These are phyloP conservation scores for Planoprotostelium fungivorum DNA, from an alignment of 78 protist species.

Conservation along the genomic window DNA sequence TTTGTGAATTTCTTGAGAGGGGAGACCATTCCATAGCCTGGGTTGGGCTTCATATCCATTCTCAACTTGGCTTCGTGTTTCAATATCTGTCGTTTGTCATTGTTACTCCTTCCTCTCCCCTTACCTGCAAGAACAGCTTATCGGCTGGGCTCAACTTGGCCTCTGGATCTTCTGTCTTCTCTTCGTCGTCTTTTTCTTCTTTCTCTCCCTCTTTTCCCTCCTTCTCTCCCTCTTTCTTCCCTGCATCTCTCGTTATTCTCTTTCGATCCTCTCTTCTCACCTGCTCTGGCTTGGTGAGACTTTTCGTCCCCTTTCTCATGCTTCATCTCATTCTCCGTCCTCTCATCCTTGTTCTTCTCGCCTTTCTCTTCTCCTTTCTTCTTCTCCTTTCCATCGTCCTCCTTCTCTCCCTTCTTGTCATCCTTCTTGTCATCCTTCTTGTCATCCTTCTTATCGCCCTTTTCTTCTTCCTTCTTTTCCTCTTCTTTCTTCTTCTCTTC, in stretches of 20 bases:
- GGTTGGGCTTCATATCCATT: not conserved
- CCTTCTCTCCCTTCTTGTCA: not conserved
- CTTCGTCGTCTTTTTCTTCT: not conserved
- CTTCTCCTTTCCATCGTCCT: not conserved
- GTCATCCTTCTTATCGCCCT: not conserved
- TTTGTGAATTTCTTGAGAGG: not conserved
- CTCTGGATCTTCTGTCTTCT: not conserved
- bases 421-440: not conserved
- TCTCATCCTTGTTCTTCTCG: not conserved
- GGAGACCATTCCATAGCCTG: not conserved
- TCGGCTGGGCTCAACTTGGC: not conserved
- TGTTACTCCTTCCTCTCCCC: not conserved
- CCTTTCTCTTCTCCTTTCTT: not conserved
- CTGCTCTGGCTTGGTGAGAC: not conserved
- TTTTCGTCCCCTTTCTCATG: not conserved
- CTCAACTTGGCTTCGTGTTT: not conserved
- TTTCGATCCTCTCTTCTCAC: not conserved
- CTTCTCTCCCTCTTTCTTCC: not conserved
- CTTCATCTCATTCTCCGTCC: not conserved
- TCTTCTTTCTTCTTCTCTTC: not conserved
- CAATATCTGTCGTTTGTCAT: not conserved
- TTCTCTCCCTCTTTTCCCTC: not conserved
- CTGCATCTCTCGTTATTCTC: not conserved
- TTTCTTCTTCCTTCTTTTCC: not conserved
- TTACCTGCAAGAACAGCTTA: not conserved